These are phyloP conservation scores for Lachnellula cervina DNA, from an alignment of 2,329 filamentous ascomycete genomes.

Conservation along the genomic window DNA sequence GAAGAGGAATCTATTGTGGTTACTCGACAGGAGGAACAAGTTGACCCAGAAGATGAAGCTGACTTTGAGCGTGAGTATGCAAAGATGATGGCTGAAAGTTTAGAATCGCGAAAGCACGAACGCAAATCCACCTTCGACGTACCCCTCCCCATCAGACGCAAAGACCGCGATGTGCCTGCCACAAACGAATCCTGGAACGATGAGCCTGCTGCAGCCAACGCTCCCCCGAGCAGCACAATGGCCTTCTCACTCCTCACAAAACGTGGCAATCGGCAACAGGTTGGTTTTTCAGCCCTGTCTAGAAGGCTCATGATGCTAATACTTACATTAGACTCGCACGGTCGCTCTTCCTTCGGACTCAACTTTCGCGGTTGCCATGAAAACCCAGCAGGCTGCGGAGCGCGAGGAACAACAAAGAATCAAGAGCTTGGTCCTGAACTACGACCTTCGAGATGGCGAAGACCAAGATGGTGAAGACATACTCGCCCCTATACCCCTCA, in stretches of 20 bases:
- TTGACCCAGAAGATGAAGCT: slow-evolving; percentile 90
- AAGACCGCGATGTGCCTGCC: slow-evolving; percentile 54
- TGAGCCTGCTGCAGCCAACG: slow-evolving; percentile 32
- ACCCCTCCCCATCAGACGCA: slow-evolving; percentile 82
- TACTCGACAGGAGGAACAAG: slow-evolving; percentile 80
- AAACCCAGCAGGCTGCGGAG: slow-evolving; percentile 89
- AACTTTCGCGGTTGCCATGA: slow-evolving; percentile 93
- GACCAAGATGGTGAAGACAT: slow-evolving; percentile 67
- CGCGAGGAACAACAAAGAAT: slow-evolving; percentile 96
- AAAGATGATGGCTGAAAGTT: slow-evolving; percentile 96
- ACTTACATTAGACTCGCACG: slow-evolving; percentile 66
- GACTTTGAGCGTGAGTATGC: slow-evolving; percentile 98
- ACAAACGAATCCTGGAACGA: slow-evolving; percentile 36
- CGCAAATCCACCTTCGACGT: slow-evolving; percentile 93
- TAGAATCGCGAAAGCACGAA: slow-evolving; percentile 94
- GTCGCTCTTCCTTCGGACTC: slow-evolving; percentile 89
- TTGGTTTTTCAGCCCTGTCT: slow-evolving; percentile 34
- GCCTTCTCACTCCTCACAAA: slow-evolving; percentile 95
- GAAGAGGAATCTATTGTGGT: slow-evolving; percentile 87
- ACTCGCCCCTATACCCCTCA: slow-evolving; percentile 40
- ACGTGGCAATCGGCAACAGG: slow-evolving; percentile 91
- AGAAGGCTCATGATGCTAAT: slow-evolving; percentile 8
- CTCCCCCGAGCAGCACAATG: slow-evolving; percentile 61
- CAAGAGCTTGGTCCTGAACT: slow-evolving; percentile 95
- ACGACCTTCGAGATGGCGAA: slow-evolving; percentile 83